These are phyloP conservation scores for Aphanomyces stellatus DNA, from an alignment of 352 stramenopile genomes.

Conservation along the genomic window DNA sequence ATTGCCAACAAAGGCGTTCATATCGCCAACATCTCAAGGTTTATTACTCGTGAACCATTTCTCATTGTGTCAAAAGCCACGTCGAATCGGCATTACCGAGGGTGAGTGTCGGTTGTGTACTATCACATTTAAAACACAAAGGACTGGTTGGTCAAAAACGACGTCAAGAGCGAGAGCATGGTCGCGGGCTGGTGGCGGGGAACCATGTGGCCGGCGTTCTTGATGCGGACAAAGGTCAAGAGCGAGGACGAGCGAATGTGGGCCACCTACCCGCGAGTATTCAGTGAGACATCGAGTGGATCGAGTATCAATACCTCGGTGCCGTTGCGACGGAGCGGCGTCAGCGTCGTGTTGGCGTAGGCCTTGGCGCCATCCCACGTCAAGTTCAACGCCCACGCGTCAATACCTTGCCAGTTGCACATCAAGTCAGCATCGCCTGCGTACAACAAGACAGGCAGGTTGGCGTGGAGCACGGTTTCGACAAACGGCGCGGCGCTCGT, in stretches of 20 bases:
- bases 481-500: neutral
- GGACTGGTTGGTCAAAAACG: conserved; percentile 40
- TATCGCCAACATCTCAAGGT: too few species aligned
- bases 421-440: conserved; percentile 6
- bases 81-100: too few species aligned
- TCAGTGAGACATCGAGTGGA: neutral
- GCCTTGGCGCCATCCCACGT: neutral
- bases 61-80: neutral
- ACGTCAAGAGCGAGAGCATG: conserved; percentile 88
- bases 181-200: conserved; percentile 89
- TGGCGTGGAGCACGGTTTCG: neutral
- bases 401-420: conserved; percentile 11
- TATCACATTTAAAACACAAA: too few species aligned
- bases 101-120: too few species aligned
- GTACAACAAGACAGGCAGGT: conserved; percentile 25
- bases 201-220: conserved; percentile 94
- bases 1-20: too few species aligned
- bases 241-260: conserved; percentile 41
- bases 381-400: neutral
- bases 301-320: neutral
- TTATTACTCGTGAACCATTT: too few species aligned
- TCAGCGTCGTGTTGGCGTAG: neutral
- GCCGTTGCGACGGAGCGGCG: neutral
- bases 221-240: conserved; percentile 93
- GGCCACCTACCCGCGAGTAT: conserved; percentile 21